Evolutionary conservation across 2,329 filamentous ascomycete species (phyloP).

Genomic region (Penicillium sp.): DNA sequence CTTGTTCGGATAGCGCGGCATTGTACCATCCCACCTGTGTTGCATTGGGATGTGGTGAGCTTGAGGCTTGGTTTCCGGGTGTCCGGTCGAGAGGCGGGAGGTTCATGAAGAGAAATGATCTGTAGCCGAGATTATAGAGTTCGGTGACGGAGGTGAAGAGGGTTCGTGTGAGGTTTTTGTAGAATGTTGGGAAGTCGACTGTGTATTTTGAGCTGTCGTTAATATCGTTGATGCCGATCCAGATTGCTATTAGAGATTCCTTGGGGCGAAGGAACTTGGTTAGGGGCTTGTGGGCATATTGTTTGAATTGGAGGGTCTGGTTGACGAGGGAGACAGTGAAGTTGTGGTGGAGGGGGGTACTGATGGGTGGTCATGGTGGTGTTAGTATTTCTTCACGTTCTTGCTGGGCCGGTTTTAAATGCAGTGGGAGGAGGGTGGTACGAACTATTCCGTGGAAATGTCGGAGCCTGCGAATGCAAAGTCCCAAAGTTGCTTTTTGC

Average conservation of each 20-base stretch:
- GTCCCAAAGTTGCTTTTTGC: slow-evolving; percentile 58
- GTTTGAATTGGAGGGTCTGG: slow-evolving; percentile 55
- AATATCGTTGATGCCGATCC: slow-evolving; percentile 64
- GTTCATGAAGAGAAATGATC: slow-evolving; percentile 55
- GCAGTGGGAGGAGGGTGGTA: too few species aligned
- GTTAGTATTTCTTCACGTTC: slow-evolving; percentile 1
- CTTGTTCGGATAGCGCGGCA: slow-evolving; percentile 40
- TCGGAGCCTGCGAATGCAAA: slow-evolving; percentile 62
- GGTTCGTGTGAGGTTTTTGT: slow-evolving; percentile 46
- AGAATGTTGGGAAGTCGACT: slow-evolving; percentile 52
- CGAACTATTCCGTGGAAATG: slow-evolving; percentile 49
- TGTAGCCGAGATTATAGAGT: slow-evolving; percentile 50
- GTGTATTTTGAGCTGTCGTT: slow-evolving; percentile 53
- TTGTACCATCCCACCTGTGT: slow-evolving; percentile 55
- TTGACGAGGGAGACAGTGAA: slow-evolving; percentile 55
- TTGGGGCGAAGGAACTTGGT: slow-evolving; percentile 34
- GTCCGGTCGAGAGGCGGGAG: slow-evolving; percentile 57
- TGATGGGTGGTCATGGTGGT: slow-evolving; percentile 14
- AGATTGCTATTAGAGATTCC: slow-evolving; percentile 54
- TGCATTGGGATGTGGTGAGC: slow-evolving; percentile 48
- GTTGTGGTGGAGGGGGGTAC: slow-evolving; percentile 57
- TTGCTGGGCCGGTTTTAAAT: too few species aligned
- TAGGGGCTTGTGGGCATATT: slow-evolving; percentile 51
- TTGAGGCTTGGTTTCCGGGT: slow-evolving; percentile 38
- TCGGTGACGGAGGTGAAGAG: slow-evolving; percentile 49